phyloP scores from a whole-genome alignment of 257 asterid genomes.

The Rubia yunnanensis region DNA sequence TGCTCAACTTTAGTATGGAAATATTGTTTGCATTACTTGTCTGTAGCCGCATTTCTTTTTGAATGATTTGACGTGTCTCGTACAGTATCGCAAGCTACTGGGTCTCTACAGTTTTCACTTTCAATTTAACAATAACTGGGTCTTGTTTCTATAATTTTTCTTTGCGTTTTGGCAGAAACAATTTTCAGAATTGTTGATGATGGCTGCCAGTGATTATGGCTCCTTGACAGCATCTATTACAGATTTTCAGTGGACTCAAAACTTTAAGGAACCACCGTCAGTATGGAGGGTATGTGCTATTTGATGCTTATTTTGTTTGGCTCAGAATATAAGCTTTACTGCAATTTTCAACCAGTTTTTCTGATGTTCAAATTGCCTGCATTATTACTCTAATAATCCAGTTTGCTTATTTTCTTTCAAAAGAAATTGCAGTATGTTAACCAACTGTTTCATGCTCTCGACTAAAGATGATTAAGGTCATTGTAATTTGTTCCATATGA shows the following conservation, averaged over 20 bases:
- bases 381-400: background rate
- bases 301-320: background rate
- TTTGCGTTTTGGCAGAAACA: conserved; percentile 55
- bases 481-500: background rate
- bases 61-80: background rate
- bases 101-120: background rate
- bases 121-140: background rate
- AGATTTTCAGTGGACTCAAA: conserved; percentile 96
- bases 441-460: background rate
- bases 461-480: background rate
- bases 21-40: background rate
- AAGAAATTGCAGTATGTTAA: background rate
- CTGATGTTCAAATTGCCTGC: background rate
- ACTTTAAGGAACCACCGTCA: conserved; percentile 91
- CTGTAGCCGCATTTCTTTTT: background rate
- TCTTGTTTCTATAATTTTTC: background rate
- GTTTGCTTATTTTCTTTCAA: background rate
- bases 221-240: conserved; percentile 84
- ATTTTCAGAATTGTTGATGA: conserved; percentile 91
- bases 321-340: background rate
- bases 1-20: too few relatives aligned
- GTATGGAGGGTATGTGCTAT: conserved; percentile 79
- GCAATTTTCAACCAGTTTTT: background rate
- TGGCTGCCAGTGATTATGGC: conserved; percentile 97
- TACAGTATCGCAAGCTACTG: background rate